These are phyloP conservation scores for Pyrus communis DNA, from an alignment of 306 rosid species.

Conservation along the genomic window DNA sequence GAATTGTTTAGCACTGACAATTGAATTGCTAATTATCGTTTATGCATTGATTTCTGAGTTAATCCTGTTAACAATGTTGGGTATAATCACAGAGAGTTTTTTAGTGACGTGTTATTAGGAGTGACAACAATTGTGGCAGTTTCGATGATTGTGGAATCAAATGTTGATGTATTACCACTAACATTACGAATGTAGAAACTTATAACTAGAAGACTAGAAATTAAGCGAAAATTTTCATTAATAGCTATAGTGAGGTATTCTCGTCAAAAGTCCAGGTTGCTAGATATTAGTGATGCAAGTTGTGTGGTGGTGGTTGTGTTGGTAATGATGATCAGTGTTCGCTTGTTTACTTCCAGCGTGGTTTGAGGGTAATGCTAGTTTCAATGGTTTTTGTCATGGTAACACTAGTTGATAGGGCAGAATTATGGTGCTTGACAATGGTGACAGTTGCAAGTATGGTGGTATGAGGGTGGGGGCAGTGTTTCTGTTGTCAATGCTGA, in stretches of 20 bases:
- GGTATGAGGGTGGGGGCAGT: background rate
- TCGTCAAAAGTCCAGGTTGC: background rate
- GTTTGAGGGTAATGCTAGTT: background rate
- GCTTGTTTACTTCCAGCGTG: background rate
- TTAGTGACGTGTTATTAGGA: background rate
- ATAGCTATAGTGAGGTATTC: background rate
- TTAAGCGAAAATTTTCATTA: background rate
- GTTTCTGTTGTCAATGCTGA: background rate
- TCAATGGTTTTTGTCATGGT: background rate
- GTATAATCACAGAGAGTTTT: background rate
- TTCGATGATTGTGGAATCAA: background rate
- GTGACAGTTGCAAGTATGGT: background rate
- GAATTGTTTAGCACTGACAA: background rate
- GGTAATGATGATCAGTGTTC: background rate
- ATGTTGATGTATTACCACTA: background rate
- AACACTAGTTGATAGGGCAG: background rate
- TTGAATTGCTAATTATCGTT: too few species aligned
- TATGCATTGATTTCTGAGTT: constrained; percentile 4
- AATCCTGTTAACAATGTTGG: background rate
- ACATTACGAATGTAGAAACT: background rate
- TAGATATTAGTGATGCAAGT: too few species aligned
- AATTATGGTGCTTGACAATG: background rate
- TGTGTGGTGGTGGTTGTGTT: too few species aligned
- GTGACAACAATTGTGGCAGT: background rate
- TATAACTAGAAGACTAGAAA: background rate